phyloP scores from a whole-genome alignment of 768 basidiomycete species.

The Boletus barrowsii region DNA sequence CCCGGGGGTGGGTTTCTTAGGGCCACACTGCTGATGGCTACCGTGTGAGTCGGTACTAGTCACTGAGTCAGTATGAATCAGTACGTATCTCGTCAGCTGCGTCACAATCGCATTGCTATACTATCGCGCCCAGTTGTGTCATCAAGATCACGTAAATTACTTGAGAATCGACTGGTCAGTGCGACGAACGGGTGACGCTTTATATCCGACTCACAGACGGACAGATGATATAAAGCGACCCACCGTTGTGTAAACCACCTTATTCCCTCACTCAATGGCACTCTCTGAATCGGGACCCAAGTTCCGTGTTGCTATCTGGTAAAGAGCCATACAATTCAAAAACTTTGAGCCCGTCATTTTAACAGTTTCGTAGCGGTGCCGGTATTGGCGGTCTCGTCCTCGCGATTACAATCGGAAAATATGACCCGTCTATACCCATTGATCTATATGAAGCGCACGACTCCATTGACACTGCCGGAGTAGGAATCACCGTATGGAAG shows the following conservation, averaged over 20 bases:
- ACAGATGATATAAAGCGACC: background rate
- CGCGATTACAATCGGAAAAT: conserved; percentile 36
- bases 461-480: conserved; percentile 38
- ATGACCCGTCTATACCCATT: conserved; percentile 32
- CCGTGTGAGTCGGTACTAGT: too few species aligned
- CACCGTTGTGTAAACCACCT: background rate
- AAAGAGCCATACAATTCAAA: background rate
- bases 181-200: background rate
- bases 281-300: background rate
- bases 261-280: background rate
- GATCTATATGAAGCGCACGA: conserved; percentile 47
- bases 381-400: conserved; percentile 46
- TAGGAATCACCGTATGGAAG: conserved; percentile 45
- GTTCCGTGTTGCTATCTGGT: conserved; percentile 26
- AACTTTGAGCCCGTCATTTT: background rate
- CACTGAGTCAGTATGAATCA: too few species aligned
- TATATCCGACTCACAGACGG: background rate
- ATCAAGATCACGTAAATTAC: background rate
- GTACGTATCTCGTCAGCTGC: too few species aligned
- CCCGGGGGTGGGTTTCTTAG: too few species aligned
- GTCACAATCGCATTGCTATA: background rate
- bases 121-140: background rate
- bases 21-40: too few species aligned
- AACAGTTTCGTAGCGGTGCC: conserved; percentile 28
- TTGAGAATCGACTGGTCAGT: too few species aligned